Evolutionary conservation across 176 grass and related monocot species (phyloP), one percentile per base, ranked within the genome.

Genomic region (Zea luxurians): DNA sequence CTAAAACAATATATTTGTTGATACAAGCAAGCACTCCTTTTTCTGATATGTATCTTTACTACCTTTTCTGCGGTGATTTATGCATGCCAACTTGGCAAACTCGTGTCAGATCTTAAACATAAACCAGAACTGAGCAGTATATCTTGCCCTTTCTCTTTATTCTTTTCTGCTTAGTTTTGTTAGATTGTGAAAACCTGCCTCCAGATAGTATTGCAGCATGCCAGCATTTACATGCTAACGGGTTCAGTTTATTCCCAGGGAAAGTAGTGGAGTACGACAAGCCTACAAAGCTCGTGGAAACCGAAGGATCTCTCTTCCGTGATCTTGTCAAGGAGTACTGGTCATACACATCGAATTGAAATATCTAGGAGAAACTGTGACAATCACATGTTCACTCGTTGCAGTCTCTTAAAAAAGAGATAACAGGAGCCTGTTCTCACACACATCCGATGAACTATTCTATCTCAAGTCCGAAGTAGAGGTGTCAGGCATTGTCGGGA

Each of bases 281-380:
- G 41, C 94, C 91, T 8, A 88, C 9, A 64, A 93, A 86, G 73
- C 80, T 97, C 54, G 91, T 97, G 82, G 71, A 91, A 57, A 91
- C 84, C 1, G 72, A 97, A 66, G 94, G 88, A 35, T 97, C 91
- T 67, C 79, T 93, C 2, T 97, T 91, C 49, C 48, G 76, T 0
- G 45, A 86, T n/a, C 89, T 97, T 1, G 89, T 93, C 11, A 93
- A 82, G 38, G 91, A 97, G 76, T 97, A 93, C 57, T 93, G 94
- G 91, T 91, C 94, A 15, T 83, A 91, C 44, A 77, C 75, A 37
- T 65, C 74, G 8, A 76, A 72, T 40, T 66, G n/a, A 20, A 58
- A 20, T 58, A 58, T 35, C 46, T 6, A 46, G 57, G 42, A 66
- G 44, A 71, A 20, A 54, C 5, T 9, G 54, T 5, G 16, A 58